A percentile compares a stretch with the other conserved stretches of the same genome.
phyloP scores from a whole-genome alignment of 768 basidiomycete species.

The Collybiopsis confluens region DNA sequence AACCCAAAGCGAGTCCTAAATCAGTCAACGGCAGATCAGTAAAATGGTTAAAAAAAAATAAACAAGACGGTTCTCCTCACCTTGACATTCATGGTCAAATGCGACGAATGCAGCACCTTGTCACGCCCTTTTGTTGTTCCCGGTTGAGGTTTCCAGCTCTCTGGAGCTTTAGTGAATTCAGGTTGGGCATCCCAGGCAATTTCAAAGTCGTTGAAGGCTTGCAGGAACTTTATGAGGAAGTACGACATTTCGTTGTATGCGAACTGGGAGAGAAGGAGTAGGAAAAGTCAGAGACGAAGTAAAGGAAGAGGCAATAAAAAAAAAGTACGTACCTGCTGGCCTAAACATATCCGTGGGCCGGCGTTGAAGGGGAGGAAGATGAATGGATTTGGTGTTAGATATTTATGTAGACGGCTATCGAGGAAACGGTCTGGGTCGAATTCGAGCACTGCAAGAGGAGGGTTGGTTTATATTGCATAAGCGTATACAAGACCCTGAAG shows the following conservation, averaged over 20 bases:
- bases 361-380: conserved; percentile 54
- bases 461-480: neutral
- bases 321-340: conserved; percentile 29
- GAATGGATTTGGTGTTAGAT: conserved; percentile 48
- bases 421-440: conserved; percentile 71
- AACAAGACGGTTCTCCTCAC: conserved; percentile 19
- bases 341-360: conserved; percentile 46
- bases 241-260: conserved; percentile 66
- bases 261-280: conserved; percentile 26
- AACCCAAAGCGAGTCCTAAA: conserved; percentile 32
- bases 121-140: conserved; percentile 40
- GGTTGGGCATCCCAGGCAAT: conserved; percentile 44
- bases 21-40: neutral
- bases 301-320: neutral
- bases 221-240: conserved; percentile 56
- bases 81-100: conserved; percentile 51
- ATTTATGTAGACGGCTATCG: conserved; percentile 53
- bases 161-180: conserved; percentile 36
- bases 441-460: conserved; percentile 32
- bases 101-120: conserved; percentile 37
- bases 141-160: conserved; percentile 33
- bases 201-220: conserved; percentile 43
- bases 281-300: no score
- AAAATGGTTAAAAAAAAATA: neutral
- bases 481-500: neutral